Conservation (phyloP, 768 basidiomycete genomes). For the Russula sp. region DNA sequence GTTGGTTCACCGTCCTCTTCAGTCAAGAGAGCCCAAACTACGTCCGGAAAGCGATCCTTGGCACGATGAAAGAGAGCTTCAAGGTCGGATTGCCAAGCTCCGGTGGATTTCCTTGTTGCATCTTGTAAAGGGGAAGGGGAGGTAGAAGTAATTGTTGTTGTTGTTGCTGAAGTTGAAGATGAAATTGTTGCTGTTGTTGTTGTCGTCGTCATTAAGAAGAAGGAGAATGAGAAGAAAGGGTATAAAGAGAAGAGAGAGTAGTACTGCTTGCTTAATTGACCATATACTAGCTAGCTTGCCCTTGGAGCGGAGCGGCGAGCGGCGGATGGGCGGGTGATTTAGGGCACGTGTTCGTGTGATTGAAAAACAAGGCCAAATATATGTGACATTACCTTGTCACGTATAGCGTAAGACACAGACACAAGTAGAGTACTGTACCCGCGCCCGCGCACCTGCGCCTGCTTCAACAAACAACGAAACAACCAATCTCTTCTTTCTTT, state of each 20-base stretch:
- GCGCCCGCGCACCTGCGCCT: not conserved
- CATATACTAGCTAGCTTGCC: no score
- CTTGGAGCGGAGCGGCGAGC: not conserved
- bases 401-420: no score
- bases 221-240: not conserved
- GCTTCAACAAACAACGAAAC: not conserved
- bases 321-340: not conserved
- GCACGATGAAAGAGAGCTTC: slow-evolving; percentile 69
- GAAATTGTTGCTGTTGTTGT: not conserved
- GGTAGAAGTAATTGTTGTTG: slow-evolving; percentile 30
- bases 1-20: slow-evolving; percentile 41
- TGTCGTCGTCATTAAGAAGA: slow-evolving; percentile 8
- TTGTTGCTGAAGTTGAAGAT: not conserved
- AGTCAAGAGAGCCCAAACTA: slow-evolving; percentile 74
- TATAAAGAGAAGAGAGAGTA: not conserved
- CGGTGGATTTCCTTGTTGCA: slow-evolving; percentile 61
- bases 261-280: no score
- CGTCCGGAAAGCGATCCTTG: slow-evolving; percentile 94
- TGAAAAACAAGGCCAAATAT: not conserved
- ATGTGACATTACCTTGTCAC: not conserved
- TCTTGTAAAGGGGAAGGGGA: slow-evolving; percentile 48
- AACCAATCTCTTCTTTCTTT: not conserved
- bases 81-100: slow-evolving; percentile 77
- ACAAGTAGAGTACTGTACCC: not conserved
- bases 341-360: slow-evolving; percentile 19